These are phyloP conservation scores for Cochlearia excelsa DNA, from an alignment of 345 rosid species.

Conservation along the genomic window DNA sequence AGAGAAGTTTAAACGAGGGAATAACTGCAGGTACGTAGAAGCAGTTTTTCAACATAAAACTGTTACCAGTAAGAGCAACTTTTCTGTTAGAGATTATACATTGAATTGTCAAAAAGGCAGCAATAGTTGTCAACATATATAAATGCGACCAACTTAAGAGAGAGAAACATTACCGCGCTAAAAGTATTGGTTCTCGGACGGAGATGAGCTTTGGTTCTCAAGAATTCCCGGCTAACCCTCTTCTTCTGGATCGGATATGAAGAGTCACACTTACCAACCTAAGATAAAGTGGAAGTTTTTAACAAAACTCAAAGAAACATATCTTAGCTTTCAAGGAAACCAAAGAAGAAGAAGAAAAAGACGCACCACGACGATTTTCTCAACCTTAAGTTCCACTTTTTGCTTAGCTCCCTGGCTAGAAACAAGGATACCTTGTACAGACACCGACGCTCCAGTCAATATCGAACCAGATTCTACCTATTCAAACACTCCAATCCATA, in stretches of 20 bases:
- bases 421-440: constrained; percentile 75
- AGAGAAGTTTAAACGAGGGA: neutral
- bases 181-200: constrained; percentile 96
- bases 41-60: neutral
- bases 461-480: constrained; percentile 79
- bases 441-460: constrained; percentile 78
- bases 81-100: neutral
- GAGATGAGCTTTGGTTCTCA: constrained; percentile 96
- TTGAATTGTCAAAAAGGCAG: neutral
- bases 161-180: constrained; percentile 60
- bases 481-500: neutral
- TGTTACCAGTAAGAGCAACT: neutral
- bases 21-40: constrained; percentile 2
- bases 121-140: neutral
- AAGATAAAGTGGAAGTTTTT: neutral
- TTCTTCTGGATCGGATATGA: constrained; percentile 96
- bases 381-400: constrained; percentile 80
- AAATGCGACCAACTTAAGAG: neutral
- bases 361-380: constrained; percentile 70
- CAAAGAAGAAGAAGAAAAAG: constrained; percentile 11
- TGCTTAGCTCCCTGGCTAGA: constrained; percentile 93
- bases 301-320: neutral
- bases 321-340: neutral
- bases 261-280: constrained; percentile 92
- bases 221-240: constrained; percentile 82